A percentile compares a stretch with the other conserved stretches of the same genome.
Evolutionary conservation across 1,284 basidiomycete species (phyloP).

Genomic region (Xanthoconium separans): DNA sequence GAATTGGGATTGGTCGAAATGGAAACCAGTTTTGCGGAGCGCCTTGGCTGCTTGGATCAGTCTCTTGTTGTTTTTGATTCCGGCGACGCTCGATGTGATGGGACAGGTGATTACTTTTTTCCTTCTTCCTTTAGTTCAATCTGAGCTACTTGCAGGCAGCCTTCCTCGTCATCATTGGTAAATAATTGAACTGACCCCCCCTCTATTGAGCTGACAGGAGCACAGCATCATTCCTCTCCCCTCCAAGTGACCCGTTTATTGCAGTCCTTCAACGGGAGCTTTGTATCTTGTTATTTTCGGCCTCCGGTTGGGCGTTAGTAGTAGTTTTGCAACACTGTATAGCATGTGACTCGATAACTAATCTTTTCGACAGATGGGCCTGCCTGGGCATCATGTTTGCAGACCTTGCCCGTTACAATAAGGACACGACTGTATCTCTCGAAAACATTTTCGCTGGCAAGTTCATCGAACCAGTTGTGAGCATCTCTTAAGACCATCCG

Average conservation of each 20-base stretch:
- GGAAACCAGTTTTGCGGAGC: conserved; percentile 67
- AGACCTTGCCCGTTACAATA: conserved; percentile 52
- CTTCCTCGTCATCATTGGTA: conserved; percentile 67
- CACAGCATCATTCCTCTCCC: conserved; percentile 63
- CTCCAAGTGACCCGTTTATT: conserved; percentile 67
- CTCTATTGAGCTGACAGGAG: conserved; percentile 1
- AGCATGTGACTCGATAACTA: neutral
- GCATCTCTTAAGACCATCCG: conserved; percentile 17
- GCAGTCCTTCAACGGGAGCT: conserved; percentile 69
- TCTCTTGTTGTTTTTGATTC: conserved; percentile 63
- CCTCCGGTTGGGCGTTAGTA: conserved; percentile 64
- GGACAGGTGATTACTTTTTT: conserved; percentile 51
- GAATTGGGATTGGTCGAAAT: conserved; percentile 56
- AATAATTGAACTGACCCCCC: conserved; percentile 5
- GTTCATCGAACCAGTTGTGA: conserved; percentile 63
- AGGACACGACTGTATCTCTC: conserved; percentile 40
- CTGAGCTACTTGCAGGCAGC: conserved; percentile 44
- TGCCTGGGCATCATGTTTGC: conserved; percentile 70
- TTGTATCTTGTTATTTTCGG: conserved; percentile 54
- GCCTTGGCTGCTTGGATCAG: conserved; percentile 65
- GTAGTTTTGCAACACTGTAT: neutral
- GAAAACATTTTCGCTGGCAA: conserved; percentile 46
- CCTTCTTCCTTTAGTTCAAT: conserved; percentile 1
- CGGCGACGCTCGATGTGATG: conserved; percentile 46
- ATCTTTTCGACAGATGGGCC: conserved; percentile 49